Percentiles rank a stretch among this genome's conserved stretches.
These are phyloP conservation scores for Chaetomium fimeti DNA, from an alignment of 495 filamentous ascomycete genomes.

Conservation along the genomic window DNA sequence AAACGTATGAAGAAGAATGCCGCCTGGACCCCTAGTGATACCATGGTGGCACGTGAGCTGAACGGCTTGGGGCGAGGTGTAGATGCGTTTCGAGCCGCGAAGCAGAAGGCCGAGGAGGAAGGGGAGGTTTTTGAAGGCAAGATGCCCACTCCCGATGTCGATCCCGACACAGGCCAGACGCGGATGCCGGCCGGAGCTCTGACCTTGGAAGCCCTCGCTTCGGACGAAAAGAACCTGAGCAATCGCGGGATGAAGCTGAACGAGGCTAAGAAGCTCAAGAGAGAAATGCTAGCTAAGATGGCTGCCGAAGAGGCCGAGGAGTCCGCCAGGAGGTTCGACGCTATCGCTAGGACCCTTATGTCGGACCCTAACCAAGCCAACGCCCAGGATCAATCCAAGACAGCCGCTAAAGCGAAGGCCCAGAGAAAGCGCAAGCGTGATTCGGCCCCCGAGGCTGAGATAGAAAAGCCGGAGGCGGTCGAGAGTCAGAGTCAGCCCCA, in stretches of 20 bases:
- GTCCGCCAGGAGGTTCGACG: conserved; percentile 56
- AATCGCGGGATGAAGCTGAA: conserved; percentile 91
- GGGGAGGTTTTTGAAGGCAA: conserved; percentile 61
- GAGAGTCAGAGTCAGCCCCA: conserved; percentile 28
- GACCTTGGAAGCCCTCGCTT: conserved; percentile 48
- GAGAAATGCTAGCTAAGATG: conserved; percentile 67
- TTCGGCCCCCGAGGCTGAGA: conserved; percentile 43
- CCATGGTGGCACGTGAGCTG: conserved; percentile 92
- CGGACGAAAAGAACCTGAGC: conserved; percentile 59
- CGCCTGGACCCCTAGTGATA: conserved; percentile 89
- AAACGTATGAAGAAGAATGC: conserved; percentile 99
- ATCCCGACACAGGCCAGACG: conserved; percentile 47
- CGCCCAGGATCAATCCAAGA: conserved; percentile 28
- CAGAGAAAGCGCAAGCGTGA: conserved; percentile 57
- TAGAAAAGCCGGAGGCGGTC: conserved; percentile 42
- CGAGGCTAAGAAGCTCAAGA: conserved; percentile 88
- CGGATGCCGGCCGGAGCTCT: conserved; percentile 52
- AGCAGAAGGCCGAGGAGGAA: conserved; percentile 63
- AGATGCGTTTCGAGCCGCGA: conserved; percentile 69
- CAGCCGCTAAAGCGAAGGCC: conserved; percentile 35
- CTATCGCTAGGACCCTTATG: conserved; percentile 52
- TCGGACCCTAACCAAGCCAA: conserved; percentile 35
- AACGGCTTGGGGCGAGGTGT: conserved; percentile 71
- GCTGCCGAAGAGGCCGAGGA: conserved; percentile 65
- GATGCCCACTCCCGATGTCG: conserved; percentile 45